Evolutionary conservation across 176 grass and related monocot genomes (phyloP).

Genomic region (Stipa capillata): DNA sequence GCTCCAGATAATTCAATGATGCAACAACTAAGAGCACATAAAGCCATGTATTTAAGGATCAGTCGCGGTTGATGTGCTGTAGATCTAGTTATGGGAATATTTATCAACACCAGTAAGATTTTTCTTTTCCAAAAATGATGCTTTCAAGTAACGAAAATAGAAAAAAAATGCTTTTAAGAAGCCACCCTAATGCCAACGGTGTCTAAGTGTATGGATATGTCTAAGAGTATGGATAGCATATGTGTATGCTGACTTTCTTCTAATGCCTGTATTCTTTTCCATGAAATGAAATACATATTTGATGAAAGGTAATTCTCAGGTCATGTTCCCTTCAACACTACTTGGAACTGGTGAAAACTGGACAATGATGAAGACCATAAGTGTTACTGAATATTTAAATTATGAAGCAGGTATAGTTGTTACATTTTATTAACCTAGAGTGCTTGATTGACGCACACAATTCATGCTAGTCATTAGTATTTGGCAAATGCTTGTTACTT

Average conservation of each 20-base stretch:
- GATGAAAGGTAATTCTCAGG: slow-evolving; percentile 46
- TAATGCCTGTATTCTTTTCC: not conserved
- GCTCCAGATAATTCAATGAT: not conserved
- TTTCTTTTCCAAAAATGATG: not conserved
- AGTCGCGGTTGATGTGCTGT: not conserved
- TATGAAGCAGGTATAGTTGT: slow-evolving; percentile 78
- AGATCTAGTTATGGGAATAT: not conserved
- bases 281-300: not conserved
- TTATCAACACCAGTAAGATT: not conserved
- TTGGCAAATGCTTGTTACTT: not conserved
- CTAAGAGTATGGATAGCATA: not conserved
- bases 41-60: not conserved
- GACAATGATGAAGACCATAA: slow-evolving; percentile 99
- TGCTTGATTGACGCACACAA: not conserved
- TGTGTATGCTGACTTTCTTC: not conserved
- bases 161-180: not conserved
- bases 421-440: not conserved
- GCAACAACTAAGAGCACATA: not conserved
- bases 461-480: not conserved
- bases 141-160: not conserved
- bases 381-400: slow-evolving; percentile 97
- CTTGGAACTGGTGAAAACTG: slow-evolving; percentile 89
- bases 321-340: slow-evolving; percentile 98
- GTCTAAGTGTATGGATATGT: not conserved
- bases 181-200: not conserved